Evolutionary conservation across 805 yeast genomes (phyloP), one percentile per base, ranked within the genome.

Genomic region (Ogataea degrootiae): DNA sequence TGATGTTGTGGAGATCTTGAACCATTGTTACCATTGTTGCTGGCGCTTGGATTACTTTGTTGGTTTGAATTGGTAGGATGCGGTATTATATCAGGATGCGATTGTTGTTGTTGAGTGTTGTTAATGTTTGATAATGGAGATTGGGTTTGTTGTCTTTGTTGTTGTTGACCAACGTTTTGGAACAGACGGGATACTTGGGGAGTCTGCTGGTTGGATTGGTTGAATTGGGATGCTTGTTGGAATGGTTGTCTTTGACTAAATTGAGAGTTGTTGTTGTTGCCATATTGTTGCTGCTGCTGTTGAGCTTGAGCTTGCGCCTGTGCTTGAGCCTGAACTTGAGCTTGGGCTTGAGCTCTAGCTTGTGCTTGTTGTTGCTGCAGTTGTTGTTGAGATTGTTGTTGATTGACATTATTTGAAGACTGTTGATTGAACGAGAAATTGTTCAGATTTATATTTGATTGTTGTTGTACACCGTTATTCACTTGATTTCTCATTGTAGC

Each of bases 311-410:
- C 42, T 44, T 56, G 58, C 34, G 60, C 70, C 35, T 59, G 65
- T 40, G 61, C 71, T 44, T 67, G 71, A 9, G 65, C 65, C 21
- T 66, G 58, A n/a, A 54, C 45, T 41, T 60, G 70, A 37, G 55
- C 65, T 31, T 55, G 58, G 19, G 56, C 63, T 35, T 57, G 68
- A 34, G 57, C 68, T 41, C 60, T 34, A 34, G 16, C 31, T 39
- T 22, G 43, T 8, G 41, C 39, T 42, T 54, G 56, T 31, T 41
- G 53, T 39, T n/a, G n/a, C n/a, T n/a, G n/a, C n/a, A n/a, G n/a
- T n/a, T 45, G 44, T 39, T 46, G 46, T 35, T 46, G 53, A 37
- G 43, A 50, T 26, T 56, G 55, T 34, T 35, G 49, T 21, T 44
- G 54, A 38, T 42, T n/a, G 4, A 7, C 9, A 15, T 42, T 57